Evolutionary conservation across 352 stramenopile species (phyloP), one percentile per base, ranked within the genome.

Genomic region (Phytophthora niederhauseri): DNA sequence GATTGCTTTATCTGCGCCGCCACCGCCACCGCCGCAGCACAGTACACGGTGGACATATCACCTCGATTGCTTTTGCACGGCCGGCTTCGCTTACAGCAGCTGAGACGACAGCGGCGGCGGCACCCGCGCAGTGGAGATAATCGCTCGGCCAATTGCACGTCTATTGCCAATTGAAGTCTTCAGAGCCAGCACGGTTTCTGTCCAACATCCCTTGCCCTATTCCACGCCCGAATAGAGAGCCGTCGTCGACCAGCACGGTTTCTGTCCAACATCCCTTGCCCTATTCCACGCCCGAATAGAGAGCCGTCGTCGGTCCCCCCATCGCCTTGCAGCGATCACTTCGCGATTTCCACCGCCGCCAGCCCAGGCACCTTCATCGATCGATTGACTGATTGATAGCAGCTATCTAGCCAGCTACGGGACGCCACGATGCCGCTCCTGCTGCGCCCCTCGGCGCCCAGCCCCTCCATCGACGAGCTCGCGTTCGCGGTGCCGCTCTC

Each of bases 381-480:
- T n/a, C 15, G 34, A 43, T 43, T 17, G 34, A 41, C 34, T 41
- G n/a, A 26, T 26, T 26, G 24, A 26, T 26, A 26, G 24, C n/a
- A n/a, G n/a, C n/a, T n/a, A n/a, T n/a, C 24, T 26, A 26, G 24
- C 24, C 24, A 26, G 2, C 24, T 26, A 36, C 31, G 12, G 7
- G 31, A 8, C 9, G 14, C 12, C 14, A 31, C 8, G n/a, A 95
- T 95, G 87, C 87, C 87, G 69, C 75, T 90, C 26, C 77, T 95
- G 8, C 58, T 95, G 55, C 82, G 87, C 53, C 71, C 80, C 43
- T 77, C 82, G 20, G 87, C 87, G 20, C 85, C 87, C 9, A 91
- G 83, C 57, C 85, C 85, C 2, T 87, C 82, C 19, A 82, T 93
- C 38, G 85, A 93, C 41, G 80, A 93, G 73, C 87, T 95, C 53